These are phyloP conservation scores for Suillus cothurnatus DNA, from an alignment of 768 basidiomycete species.

Conservation along the genomic window DNA sequence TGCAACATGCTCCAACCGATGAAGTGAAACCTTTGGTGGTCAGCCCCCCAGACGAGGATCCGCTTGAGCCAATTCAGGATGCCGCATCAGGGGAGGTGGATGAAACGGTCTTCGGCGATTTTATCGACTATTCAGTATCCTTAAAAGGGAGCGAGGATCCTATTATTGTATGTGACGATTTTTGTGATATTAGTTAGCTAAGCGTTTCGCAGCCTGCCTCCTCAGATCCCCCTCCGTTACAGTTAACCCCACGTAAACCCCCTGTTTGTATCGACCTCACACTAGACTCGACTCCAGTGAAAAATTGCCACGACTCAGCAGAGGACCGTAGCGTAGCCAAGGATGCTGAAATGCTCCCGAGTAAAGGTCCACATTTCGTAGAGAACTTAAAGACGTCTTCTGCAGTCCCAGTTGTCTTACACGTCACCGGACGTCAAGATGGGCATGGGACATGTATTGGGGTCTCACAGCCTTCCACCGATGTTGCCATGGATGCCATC, in stretches of 20 bases:
- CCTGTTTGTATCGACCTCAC: slow-evolving; percentile 48
- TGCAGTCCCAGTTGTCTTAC: neutral
- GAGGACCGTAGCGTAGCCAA: neutral
- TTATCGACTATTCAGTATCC: slow-evolving; percentile 7
- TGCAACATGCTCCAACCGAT: slow-evolving; percentile 4
- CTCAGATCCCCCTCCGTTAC: slow-evolving; percentile 1
- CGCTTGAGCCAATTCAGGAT: neutral
- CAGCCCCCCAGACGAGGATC: neutral
- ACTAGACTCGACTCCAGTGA: slow-evolving; percentile 29
- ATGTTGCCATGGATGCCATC: neutral
- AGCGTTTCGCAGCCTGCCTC: slow-evolving; percentile 16
- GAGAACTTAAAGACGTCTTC: neutral
- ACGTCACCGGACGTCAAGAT: neutral
- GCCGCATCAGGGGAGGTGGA: neutral
- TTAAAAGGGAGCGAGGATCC: slow-evolving; percentile 10
- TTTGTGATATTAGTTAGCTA: neutral
- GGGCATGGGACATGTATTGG: neutral
- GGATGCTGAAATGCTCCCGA: neutral
- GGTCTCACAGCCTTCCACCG: neutral
- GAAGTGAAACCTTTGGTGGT: neutral
- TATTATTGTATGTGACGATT: neutral
- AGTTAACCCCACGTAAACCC: slow-evolving; percentile 24
- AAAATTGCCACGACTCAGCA: neutral
- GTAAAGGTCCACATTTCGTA: neutral
- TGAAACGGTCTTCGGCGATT: slow-evolving; percentile 6